Base-by-base conservation (phyloP, 2,329 filamentous ascomycete species). In the Rutstroemia sp. region DNA sequence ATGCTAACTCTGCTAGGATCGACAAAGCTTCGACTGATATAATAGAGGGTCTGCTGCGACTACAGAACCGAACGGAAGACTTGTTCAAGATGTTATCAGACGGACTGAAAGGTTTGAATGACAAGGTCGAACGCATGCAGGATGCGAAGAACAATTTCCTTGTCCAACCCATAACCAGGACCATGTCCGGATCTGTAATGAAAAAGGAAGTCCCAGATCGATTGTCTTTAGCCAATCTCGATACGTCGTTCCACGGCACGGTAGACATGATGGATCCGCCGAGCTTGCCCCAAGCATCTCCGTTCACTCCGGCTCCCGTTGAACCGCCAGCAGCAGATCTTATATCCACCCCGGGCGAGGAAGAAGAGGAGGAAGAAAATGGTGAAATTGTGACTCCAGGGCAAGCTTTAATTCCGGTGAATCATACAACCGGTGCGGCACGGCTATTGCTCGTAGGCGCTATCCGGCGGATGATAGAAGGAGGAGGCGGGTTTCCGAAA, bases 341-440 rank as follows among this genome's bases (percentile, higher is more conserved):
- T 8, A 41, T 37, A 8, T 55, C 52, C 5, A 55, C 46, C 10
- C 52, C 52, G 0, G 52, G 52, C 21, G 52, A 25, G 16, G 27
- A 18, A 12, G 52, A 55, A 1, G 76, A 79, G 46, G 69, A 72
- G 49, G 79, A 80, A 42, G 77, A 66, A 51, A 49, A 49, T n/a
- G 54, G 48, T 19, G 61, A 67, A 7, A 72, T 76, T 10, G 78
- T 81, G 6, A 74, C 72, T 12, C 79, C 79, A 1, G 83, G 82
- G 48, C 79, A 84, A 62, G 80, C 88, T 14, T 82, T 87, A 1
- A 88, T 95, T 56, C 88, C 90, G 0, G 81, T 85, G 27, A 89
- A 95, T 63, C 92, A 97, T 67, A 95, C 90, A 0, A 96, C 92
- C 0, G 83, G 90, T n/a, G 91, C 91, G 1, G 89, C 94, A 51